These are phyloP conservation scores for Tricholoma bakamatsutake DNA, from an alignment of 768 basidiomycete species.

Conservation along the genomic window DNA sequence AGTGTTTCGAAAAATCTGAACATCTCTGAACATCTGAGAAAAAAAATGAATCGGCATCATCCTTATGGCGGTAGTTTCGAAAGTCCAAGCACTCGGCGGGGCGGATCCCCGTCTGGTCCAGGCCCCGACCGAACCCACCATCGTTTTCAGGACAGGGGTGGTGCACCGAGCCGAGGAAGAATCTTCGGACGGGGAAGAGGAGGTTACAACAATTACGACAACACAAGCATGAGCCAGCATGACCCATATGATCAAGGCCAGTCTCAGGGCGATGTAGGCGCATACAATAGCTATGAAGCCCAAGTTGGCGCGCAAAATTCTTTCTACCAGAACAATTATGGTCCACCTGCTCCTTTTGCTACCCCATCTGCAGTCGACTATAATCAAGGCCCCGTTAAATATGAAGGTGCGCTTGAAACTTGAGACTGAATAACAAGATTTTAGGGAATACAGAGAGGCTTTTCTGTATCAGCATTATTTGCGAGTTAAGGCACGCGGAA, in stretches of 20 bases:
- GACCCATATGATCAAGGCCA: conserved; percentile 64
- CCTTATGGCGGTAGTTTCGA: conserved; percentile 74
- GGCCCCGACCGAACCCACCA: conserved; percentile 72
- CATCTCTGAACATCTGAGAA: conserved; percentile 18
- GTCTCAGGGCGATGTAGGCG: conserved; percentile 52
- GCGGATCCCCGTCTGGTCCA: conserved; percentile 58
- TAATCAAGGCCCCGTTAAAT: conserved; percentile 56
- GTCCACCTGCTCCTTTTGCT: conserved; percentile 46
- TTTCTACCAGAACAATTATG: conserved; percentile 68
- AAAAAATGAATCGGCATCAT: conserved; percentile 83
- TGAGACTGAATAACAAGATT: conserved; percentile 47
- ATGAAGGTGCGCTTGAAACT: conserved; percentile 84
- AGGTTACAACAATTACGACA: conserved; percentile 45
- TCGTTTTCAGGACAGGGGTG: conserved; percentile 54
- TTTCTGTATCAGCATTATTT: conserved; percentile 22
- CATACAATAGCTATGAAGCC: conserved; percentile 68
- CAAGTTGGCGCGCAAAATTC: conserved; percentile 44
- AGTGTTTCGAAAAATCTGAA: conserved; percentile 8
- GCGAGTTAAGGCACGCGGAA: conserved; percentile 49
- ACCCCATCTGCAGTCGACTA: conserved; percentile 42
- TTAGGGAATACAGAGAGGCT: conserved; percentile 37
- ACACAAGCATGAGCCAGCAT: conserved; percentile 44
- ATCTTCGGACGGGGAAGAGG: conserved; percentile 47
- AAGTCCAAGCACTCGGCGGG: conserved; percentile 44
- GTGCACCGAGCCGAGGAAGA: conserved; percentile 40